phyloP scores from a whole-genome alignment of 768 basidiomycete species.

The Pluteus cervinus region DNA sequence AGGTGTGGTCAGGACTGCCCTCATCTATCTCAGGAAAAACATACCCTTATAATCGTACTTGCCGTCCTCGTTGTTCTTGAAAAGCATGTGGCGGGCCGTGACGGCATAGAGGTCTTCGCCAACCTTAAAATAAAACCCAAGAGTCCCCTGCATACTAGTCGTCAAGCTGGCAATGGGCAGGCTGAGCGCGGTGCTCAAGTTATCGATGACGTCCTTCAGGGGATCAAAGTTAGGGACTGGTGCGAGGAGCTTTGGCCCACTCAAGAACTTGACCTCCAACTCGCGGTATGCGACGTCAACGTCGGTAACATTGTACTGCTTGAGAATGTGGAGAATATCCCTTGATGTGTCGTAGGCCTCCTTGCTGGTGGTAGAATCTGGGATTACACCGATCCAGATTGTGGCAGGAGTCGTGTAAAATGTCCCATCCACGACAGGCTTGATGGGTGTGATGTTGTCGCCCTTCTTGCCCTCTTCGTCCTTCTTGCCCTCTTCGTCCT shows the following conservation, averaged over 20 bases:
- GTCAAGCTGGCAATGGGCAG: conserved; percentile 26
- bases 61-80: conserved; percentile 18
- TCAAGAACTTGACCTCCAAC: conserved; percentile 15
- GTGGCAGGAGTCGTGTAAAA: conserved; percentile 21
- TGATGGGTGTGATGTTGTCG: conserved; percentile 17
- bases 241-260: conserved; percentile 23
- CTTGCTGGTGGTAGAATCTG: conserved; percentile 21
- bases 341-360: conserved; percentile 22
- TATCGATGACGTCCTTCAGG: conserved; percentile 28
- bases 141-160: conserved; percentile 28
- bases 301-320: conserved; percentile 21
- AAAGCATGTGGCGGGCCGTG: conserved; percentile 27
- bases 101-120: conserved; percentile 24
- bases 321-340: conserved; percentile 25
- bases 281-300: conserved; percentile 32
- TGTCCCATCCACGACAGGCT: conserved; percentile 19
- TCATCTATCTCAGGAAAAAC: conserved; percentile 19
- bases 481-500: conserved; percentile 3
- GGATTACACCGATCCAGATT: conserved; percentile 34
- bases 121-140: conserved; percentile 28
- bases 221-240: conserved; percentile 21
- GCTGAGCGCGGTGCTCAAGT: conserved; percentile 28
- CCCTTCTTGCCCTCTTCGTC: conserved; percentile 12
- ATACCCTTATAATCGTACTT: conserved; percentile 21
- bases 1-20: conserved; percentile 20